Evolutionary conservation across 768 basidiomycete genomes (phyloP).

Genomic region (Boletus vinaceobasis): DNA sequence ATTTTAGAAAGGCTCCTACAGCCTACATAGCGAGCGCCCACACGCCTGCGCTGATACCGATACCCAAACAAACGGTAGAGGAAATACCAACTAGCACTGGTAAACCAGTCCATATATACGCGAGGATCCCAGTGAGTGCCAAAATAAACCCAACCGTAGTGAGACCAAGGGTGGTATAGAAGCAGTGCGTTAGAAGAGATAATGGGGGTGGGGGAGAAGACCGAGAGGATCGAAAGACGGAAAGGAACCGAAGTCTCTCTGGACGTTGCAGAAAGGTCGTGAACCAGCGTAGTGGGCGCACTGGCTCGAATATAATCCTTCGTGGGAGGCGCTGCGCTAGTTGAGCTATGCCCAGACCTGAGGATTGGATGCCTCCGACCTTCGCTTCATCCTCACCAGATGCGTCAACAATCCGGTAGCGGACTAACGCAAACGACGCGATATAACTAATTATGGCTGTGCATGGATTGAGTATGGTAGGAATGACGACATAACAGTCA

Average conservation of each 20-base stretch:
- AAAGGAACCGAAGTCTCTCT: neutral
- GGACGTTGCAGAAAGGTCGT: neutral
- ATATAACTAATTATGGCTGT: constrained; percentile 27
- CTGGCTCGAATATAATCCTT: constrained; percentile 15
- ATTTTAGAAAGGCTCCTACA: neutral
- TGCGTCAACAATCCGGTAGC: constrained; percentile 23
- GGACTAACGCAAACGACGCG: constrained; percentile 29
- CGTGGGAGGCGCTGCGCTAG: constrained; percentile 2
- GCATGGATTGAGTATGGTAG: neutral
- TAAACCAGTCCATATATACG: constrained; percentile 26
- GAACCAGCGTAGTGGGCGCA: constrained; percentile 7
- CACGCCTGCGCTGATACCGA: constrained; percentile 15
- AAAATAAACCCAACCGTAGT: constrained; percentile 23
- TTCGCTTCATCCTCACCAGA: constrained; percentile 13
- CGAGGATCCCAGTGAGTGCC: constrained; percentile 25
- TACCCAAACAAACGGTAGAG: constrained; percentile 24
- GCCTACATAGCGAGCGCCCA: constrained; percentile 27
- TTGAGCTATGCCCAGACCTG: constrained; percentile 2
- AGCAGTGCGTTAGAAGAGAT: constrained; percentile 25
- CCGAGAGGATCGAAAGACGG: neutral
- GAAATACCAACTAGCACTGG: constrained; percentile 25
- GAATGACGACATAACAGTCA: neutral
- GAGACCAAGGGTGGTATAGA: constrained; percentile 24
- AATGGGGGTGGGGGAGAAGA: constrained; percentile 10
- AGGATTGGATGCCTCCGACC: constrained; percentile 2